Evolutionary conservation across 2,329 filamentous ascomycete genomes (phyloP).

Genomic region (Westerdykella sp.): DNA sequence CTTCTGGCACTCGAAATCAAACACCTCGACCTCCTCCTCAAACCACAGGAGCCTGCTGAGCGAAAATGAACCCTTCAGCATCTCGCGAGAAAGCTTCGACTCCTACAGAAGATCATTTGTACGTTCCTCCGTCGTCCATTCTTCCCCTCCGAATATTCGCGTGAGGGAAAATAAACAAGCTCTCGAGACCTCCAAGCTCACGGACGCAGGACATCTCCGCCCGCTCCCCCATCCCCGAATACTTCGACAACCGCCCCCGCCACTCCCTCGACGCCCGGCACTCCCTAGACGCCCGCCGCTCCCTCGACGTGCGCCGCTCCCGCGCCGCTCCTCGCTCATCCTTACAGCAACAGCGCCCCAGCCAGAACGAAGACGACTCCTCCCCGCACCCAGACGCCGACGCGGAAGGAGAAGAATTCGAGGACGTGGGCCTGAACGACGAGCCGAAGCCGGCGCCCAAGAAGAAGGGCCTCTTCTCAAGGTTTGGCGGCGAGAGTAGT

Average conservation of each 20-base stretch:
- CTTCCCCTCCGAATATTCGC: not conserved
- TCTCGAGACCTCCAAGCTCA: constrained; percentile 11
- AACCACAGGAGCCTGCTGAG: constrained; percentile 61
- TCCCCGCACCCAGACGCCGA: constrained; percentile 25
- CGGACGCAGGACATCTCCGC: constrained; percentile 79
- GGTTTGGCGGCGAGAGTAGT: constrained; percentile 59
- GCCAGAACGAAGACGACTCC: constrained; percentile 54
- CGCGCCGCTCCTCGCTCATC: constrained; percentile 58
- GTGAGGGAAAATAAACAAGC: too few species aligned
- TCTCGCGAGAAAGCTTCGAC: constrained; percentile 94
- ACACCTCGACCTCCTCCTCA: constrained; percentile 46
- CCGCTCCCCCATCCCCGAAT: constrained; percentile 65
- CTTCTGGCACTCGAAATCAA: constrained; percentile 59
- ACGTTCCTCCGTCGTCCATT: constrained; percentile 35
- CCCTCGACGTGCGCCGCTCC: constrained; percentile 40
- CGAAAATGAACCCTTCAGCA: constrained; percentile 89
- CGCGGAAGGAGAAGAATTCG: constrained; percentile 68
- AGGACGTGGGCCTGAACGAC: constrained; percentile 82
- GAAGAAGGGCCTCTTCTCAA: constrained; percentile 74
- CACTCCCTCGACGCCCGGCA: constrained; percentile 53
- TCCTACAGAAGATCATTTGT: constrained; percentile 95
- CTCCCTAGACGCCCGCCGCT: constrained; percentile 69
- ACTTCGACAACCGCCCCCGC: constrained; percentile 49
- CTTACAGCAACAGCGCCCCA: constrained; percentile 48
- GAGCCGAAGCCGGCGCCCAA: constrained; percentile 61